Conservation (phyloP, 2,329 filamentous ascomycete genomes). For the Penicillium palitans region DNA sequence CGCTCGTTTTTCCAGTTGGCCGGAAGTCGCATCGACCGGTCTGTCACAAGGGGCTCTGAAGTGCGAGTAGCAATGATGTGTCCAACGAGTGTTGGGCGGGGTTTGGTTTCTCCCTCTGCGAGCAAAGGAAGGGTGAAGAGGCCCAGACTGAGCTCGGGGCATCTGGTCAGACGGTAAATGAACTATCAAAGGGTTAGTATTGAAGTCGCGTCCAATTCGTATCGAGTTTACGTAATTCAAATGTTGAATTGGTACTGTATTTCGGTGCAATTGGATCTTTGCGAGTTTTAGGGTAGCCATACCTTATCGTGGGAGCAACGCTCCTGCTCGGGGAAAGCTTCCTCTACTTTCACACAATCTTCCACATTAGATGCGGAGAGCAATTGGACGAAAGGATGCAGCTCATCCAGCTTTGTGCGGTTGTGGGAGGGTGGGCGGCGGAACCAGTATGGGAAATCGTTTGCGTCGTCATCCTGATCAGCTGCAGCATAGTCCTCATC, state of each 20-base stretch:
- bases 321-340: slow-evolving; percentile 60
- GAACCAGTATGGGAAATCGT: slow-evolving; percentile 45
- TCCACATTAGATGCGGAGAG: slow-evolving; percentile 59
- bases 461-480: slow-evolving; percentile 44
- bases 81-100: slow-evolving; percentile 65
- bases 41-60: slow-evolving; percentile 62
- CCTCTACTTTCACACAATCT: slow-evolving; percentile 59
- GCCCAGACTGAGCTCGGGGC: slow-evolving; percentile 75
- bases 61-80: slow-evolving; percentile 77
- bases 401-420: slow-evolving; percentile 52
- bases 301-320: slow-evolving; percentile 62
- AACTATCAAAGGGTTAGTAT: slow-evolving; percentile 54
- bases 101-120: slow-evolving; percentile 59
- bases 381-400: slow-evolving; percentile 72
- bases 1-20: slow-evolving; percentile 61
- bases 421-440: slow-evolving; percentile 41
- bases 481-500: slow-evolving; percentile 46
- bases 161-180: slow-evolving; percentile 71
- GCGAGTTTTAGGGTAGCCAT: slow-evolving; percentile 19
- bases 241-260: neutral
- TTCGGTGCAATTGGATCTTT: neutral
- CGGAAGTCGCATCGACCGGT: slow-evolving; percentile 74
- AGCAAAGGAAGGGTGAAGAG: slow-evolving; percentile 66
- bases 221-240: neutral
- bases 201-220: neutral